Evolutionary conservation across 768 basidiomycete species (phyloP).

Genomic region (Coprinellus micaceus): DNA sequence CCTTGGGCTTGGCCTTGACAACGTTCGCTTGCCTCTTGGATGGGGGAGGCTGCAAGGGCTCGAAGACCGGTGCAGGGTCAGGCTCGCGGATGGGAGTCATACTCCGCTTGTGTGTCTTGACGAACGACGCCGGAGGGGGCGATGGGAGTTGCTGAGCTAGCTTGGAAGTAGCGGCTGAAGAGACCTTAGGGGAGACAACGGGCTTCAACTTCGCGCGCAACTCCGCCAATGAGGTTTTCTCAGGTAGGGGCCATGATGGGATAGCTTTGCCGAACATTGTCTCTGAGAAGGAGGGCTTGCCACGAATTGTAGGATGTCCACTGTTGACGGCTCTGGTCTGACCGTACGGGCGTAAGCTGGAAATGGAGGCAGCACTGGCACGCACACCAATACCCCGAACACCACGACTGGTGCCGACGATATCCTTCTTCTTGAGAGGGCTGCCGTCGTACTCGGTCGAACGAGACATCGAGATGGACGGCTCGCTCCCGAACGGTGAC

Average conservation of each 20-base stretch:
- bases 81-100: constrained; percentile 55
- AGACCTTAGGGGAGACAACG: not conserved
- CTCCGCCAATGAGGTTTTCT: not conserved
- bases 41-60: constrained; percentile 50
- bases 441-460: constrained; percentile 26
- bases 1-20: not conserved
- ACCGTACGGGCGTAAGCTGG: constrained; percentile 50
- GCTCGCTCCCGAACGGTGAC: constrained; percentile 12
- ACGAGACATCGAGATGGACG: constrained; percentile 18
- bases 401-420: not conserved
- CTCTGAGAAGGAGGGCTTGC: not conserved
- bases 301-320: not conserved
- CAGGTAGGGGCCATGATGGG: not conserved
- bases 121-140: constrained; percentile 12
- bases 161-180: too few species aligned
- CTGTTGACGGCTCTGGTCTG: constrained; percentile 16
- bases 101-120: constrained; percentile 45
- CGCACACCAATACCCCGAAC: constrained; percentile 21
- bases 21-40: not conserved
- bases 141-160: not conserved
- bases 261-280: not conserved
- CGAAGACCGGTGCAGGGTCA: constrained; percentile 57
- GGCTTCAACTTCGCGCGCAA: not conserved
- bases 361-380: constrained; percentile 36
- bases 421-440: constrained; percentile 29